Evolutionary conservation across 202 grass and related monocot genomes (phyloP), one percentile per base, ranked within the genome.

Genomic region (Zoysia matrella): DNA sequence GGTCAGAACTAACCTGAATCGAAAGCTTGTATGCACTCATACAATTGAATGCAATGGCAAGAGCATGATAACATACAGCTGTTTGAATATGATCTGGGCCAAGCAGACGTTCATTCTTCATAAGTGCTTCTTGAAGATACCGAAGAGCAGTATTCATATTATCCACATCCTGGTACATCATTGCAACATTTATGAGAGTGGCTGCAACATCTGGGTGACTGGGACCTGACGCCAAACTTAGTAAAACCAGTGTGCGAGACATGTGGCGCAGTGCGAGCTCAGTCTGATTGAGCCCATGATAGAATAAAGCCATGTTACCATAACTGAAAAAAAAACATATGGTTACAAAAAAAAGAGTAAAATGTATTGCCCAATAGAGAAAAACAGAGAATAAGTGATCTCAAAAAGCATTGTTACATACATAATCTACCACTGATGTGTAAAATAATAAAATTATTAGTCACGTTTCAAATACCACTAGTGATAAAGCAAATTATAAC

Each of bases 271-370:
- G 72, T 3, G 97, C 97, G 12, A 99, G 85, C 84, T 99, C 91
- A 49, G 89, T 93, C 77, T 99, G 91, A 83, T 96, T 99, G 53
- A 99, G 83, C 53, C 89, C 90, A 81, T 99, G 97, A 72, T 99
- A 99, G 88, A 99, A 99, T 57, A 95, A 85, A 39, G 93, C 93
- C 97, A 99, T 99, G 74, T 99, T 99, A 66, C 91, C 93, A 10
- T 96, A 99, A 87, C 97, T 99, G 81, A 71, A 93, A 80, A 72
- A 51, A 58, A 81, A 83, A 79, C 18, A 74, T 3, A 42, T 12
- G 6, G 36, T 55, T 72, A 76, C 36, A 66, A 65, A 82, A 79
- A 2, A 2, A 8, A 65, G 43, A 52, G 47, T 9, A 67, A 13
- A 50, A 47, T 3, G 47, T 8, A 76, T 70, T 42, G 54, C 3